A percentile compares a stretch with the other conserved stretches of the same genome.
phyloP scores from a whole-genome alignment of 306 rosid species.

The Castanopsis chinensis region DNA sequence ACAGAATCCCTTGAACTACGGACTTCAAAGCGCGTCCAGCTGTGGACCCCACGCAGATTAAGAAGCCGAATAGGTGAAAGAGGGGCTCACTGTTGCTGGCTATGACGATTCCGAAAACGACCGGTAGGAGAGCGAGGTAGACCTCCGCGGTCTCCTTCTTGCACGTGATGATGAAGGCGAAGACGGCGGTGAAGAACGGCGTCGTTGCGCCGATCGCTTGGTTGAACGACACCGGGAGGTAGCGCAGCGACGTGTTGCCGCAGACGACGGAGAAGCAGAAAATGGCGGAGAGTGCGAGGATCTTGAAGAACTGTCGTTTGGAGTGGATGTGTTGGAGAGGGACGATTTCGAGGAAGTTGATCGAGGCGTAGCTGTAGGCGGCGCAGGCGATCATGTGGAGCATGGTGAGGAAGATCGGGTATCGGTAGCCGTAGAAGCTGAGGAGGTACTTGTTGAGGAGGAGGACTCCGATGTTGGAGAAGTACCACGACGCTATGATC shows the following conservation, averaged over 20 bases:
- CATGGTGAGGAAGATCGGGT: slow-evolving; percentile 91
- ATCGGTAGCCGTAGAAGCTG: slow-evolving; percentile 76
- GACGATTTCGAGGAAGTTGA: slow-evolving; percentile 61
- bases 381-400: slow-evolving; percentile 93
- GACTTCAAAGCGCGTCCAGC: slow-evolving; percentile 91
- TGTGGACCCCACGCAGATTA: slow-evolving; percentile 79
- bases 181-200: slow-evolving; percentile 85
- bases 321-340: slow-evolving; percentile 81
- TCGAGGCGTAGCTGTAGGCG: slow-evolving; percentile 58
- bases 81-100: slow-evolving; percentile 81
- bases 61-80: slow-evolving; percentile 75
- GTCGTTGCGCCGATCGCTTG: slow-evolving; percentile 96
- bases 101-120: slow-evolving; percentile 75
- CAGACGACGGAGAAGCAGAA: slow-evolving; percentile 96
- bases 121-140: slow-evolving; percentile 73
- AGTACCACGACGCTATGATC: slow-evolving; percentile 75
- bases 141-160: slow-evolving; percentile 72
- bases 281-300: slow-evolving; percentile 66
- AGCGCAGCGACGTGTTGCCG: slow-evolving; percentile 84
- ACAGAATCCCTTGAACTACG: slow-evolving; percentile 77
- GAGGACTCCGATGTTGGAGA: slow-evolving; percentile 89
- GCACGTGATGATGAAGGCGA: slow-evolving; percentile 71
- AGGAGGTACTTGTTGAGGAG: slow-evolving; percentile 91
- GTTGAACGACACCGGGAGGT: slow-evolving; percentile 84
- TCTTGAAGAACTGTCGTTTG: slow-evolving; percentile 68